These are phyloP conservation scores for Beauveria bassiana DNA, from an alignment of 2,329 filamentous ascomycete genomes.

Conservation along the genomic window DNA sequence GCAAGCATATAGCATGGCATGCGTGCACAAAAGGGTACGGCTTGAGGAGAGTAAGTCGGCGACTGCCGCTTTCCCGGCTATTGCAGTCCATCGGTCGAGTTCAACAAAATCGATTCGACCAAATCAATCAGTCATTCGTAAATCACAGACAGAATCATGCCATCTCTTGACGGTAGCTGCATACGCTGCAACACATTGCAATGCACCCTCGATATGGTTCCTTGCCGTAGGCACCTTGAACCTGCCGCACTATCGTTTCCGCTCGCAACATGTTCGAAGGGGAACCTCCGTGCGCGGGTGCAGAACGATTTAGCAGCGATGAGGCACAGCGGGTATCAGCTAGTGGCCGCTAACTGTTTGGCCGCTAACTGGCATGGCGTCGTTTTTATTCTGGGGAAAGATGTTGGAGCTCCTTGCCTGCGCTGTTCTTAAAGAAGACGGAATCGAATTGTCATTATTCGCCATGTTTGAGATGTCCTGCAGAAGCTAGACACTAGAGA, in stretches of 20 bases:
- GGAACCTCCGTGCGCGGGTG: neutral
- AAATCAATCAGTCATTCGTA: neutral
- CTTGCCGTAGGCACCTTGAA: neutral
- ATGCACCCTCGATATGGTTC: neutral
- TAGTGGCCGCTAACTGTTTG: conserved; percentile 2
- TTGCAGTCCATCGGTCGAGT: neutral
- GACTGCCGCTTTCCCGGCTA: neutral
- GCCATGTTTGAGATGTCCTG: neutral
- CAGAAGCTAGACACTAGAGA: neutral
- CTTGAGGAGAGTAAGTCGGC: neutral
- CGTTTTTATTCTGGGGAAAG: no score
- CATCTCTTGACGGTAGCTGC: neutral
- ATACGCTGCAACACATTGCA: neutral
- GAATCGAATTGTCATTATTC: neutral
- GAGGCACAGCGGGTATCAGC: conserved; percentile 5
- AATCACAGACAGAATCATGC: neutral
- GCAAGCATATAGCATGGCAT: neutral
- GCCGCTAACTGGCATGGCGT: neutral
- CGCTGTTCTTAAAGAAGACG: neutral
- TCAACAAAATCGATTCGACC: neutral
- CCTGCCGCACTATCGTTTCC: conserved; percentile 6
- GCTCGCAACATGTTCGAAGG: conserved; percentile 3
- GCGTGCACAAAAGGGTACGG: neutral
- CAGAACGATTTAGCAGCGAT: neutral
- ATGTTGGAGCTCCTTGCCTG: neutral